phyloP scores from a whole-genome alignment of 306 rosid species.

The Carpinus fangiana region DNA sequence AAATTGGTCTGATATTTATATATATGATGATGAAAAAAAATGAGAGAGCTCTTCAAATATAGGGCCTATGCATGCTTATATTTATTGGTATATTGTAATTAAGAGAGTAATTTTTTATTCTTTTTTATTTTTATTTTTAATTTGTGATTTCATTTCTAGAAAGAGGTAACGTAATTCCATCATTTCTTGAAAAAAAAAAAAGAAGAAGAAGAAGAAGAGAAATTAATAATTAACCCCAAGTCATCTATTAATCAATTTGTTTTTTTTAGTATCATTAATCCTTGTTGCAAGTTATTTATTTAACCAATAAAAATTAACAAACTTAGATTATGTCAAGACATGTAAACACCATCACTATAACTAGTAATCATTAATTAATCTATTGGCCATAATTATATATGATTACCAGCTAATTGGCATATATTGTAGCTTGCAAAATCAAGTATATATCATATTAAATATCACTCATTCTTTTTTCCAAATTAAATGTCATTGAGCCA shows the following conservation, averaged over 20 bases:
- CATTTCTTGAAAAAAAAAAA: neutral
- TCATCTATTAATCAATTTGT: neutral
- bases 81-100: neutral
- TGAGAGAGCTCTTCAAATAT: neutral
- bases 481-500: neutral
- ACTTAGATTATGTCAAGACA: neutral
- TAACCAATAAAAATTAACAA: neutral
- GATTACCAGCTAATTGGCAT: neutral
- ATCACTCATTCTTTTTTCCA: neutral
- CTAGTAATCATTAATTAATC: neutral
- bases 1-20: too few species aligned
- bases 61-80: neutral
- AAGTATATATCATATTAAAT: neutral
- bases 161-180: too few species aligned
- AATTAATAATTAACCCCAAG: neutral
- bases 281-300: neutral
- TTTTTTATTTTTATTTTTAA: neutral
- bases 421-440: neutral
- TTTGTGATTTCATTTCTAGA: neutral
- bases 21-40: neutral
- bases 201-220: too few species aligned
- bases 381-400: neutral
- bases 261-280: neutral
- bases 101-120: neutral
- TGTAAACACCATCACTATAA: neutral